phyloP scores from a whole-genome alignment of 1,284 basidiomycete species.

The Pseudozyma hubeiensis region DNA sequence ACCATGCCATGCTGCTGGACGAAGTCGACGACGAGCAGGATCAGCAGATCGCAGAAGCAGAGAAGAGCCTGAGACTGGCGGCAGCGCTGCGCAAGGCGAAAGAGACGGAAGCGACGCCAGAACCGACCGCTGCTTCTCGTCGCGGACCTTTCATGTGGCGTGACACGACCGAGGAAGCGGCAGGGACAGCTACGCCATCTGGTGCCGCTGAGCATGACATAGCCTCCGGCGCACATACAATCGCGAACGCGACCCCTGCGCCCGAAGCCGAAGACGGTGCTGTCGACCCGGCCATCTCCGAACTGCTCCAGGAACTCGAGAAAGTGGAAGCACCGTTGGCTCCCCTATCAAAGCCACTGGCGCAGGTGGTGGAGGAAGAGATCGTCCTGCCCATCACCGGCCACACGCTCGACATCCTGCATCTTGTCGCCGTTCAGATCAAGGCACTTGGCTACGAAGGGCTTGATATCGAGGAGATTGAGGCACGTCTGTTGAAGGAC shows the following conservation, averaged over 20 bases:
- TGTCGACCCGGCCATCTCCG: slow-evolving; percentile 14
- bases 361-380: slow-evolving; percentile 41
- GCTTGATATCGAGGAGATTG: slow-evolving; percentile 17
- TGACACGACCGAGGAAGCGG: slow-evolving; percentile 32
- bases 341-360: slow-evolving; percentile 20
- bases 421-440: slow-evolving; percentile 31
- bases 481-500: slow-evolving; percentile 22
- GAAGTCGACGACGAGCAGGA: slow-evolving; percentile 36
- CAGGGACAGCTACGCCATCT: slow-evolving; percentile 23
- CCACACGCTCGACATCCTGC: slow-evolving; percentile 34
- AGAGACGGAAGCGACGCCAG: slow-evolving; percentile 16
- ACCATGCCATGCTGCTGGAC: slow-evolving; percentile 34
- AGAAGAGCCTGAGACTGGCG: slow-evolving; percentile 10
- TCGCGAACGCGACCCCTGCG: slow-evolving; percentile 13
- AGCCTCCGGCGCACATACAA: slow-evolving; percentile 1
- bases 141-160: slow-evolving; percentile 50
- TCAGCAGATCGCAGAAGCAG: slow-evolving; percentile 23
- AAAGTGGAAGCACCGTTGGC: slow-evolving; percentile 18
- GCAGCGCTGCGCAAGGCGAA: slow-evolving; percentile 24
- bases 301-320: slow-evolving; percentile 7
- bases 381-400: slow-evolving; percentile 39
- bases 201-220: not conserved
- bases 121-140: slow-evolving; percentile 31
- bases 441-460: slow-evolving; percentile 14
- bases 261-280: slow-evolving; percentile 1